Conservation (phyloP, 139 green algal genomes). For the Chlorella sp. region DNA sequence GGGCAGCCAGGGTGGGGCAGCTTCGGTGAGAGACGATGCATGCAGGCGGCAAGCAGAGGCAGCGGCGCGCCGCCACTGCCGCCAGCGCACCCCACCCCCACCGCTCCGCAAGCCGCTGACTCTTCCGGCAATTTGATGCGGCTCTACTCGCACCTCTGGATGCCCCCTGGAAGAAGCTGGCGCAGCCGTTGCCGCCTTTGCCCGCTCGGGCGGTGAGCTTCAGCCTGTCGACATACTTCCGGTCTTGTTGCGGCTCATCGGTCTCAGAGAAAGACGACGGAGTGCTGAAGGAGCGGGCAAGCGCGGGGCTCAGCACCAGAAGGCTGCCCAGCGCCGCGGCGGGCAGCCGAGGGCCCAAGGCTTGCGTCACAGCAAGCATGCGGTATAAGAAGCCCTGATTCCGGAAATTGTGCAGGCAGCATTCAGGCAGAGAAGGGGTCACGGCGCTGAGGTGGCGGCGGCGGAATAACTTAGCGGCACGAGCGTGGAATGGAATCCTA, state of each 20-base stretch:
- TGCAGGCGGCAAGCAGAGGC: too few species aligned
- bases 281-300: conserved; percentile 1
- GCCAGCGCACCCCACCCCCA: not conserved
- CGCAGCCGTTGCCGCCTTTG: conserved; percentile 52
- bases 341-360: not conserved
- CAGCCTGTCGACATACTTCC: conserved; percentile 53
- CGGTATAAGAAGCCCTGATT: not conserved
- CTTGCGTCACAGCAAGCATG: not conserved
- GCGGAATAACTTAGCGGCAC: too few species aligned
- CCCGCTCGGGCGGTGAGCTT: conserved; percentile 45
- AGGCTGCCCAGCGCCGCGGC: not conserved
- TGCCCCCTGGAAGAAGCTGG: conserved; percentile 33
- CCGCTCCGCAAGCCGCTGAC: too few species aligned
- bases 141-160: conserved; percentile 31
- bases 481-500: too few species aligned
- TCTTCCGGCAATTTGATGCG: too few species aligned
- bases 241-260: conserved; percentile 28
- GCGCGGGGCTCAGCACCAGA: conserved; percentile 7
- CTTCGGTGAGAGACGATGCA: too few species aligned
- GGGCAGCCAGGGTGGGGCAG: not conserved
- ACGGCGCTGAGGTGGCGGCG: too few species aligned
- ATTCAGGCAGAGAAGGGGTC: too few species aligned
- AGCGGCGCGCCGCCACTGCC: not conserved
- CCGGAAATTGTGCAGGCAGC: too few species aligned
- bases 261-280: not conserved